Evolutionary conservation across 2,329 filamentous ascomycete genomes (phyloP), one percentile per base, ranked within the genome.

Genomic region (Nemania diffusa): DNA sequence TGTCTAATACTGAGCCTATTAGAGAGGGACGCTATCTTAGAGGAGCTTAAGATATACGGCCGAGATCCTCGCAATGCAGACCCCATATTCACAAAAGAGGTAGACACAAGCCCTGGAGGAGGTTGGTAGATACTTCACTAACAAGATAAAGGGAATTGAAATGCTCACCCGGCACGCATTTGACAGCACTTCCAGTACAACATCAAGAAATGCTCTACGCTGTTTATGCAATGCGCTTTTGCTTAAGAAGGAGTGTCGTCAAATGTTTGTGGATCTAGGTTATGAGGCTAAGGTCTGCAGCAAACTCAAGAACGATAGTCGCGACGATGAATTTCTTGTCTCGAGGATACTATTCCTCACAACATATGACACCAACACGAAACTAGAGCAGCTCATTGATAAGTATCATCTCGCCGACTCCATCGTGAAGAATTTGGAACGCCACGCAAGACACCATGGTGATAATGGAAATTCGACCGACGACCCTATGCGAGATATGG

Each of bases 181-280:
- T 73, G 85, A 92, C 57, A 88, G 86, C 68, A 81, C 85, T 27
- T 89, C 87, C 2, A 81, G 82, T 32, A 85, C 85, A 8, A 89
- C 90, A 1, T 91, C 91, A 2, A 88, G 90, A 64, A 92, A 94
- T 75, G 94, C 90, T 0, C 82, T 97, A 44, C 88, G 93, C 73
- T 94, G 93, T 73, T 80, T 98, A 55, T 94, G 93, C 73, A 98
- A 98, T 79, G 90, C 93, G 8, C 82, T 97, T 74, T 83, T 97
- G 0, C 85, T 97, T 20, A 84, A 89, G 68, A 82, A 87, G 9
- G 83, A 87, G 46, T 90, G 91, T 48, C 87, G 92, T 57, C 90
- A 95, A 76, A 85, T 87, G 51, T 90, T 96, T 60, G 89, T 93
- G 15, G 88, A 94, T 73, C 81, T 92, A 24, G 90, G 87, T 8